Percentiles rank a stretch among this genome's conserved stretches.
Evolutionary conservation across 139 green algal species (phyloP).

Genomic region (Chlorella sp.): DNA sequence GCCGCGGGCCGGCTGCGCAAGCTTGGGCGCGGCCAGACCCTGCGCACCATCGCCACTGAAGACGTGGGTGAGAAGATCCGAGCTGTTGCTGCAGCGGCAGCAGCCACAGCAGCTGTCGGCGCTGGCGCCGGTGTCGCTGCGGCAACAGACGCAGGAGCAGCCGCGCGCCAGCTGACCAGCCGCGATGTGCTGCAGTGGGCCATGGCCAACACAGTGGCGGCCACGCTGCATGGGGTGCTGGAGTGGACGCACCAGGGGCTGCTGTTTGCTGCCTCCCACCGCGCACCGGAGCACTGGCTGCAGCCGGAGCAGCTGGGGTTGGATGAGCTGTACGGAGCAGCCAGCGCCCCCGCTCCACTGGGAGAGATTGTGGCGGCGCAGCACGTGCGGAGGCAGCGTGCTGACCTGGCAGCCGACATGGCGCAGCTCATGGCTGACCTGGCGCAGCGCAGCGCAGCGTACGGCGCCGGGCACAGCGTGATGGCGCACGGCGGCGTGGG

Average conservation of each 20-base stretch:
- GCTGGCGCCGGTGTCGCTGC: background rate
- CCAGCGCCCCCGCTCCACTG: background rate
- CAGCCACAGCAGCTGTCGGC: background rate
- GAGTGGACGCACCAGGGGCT: conserved; percentile 51
- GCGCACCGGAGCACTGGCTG: conserved; percentile 32
- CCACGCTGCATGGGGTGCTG: conserved; percentile 42
- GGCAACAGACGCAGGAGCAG: background rate
- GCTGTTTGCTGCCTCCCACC: conserved; percentile 42
- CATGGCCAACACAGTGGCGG: conserved; percentile 57
- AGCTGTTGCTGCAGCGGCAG: conserved; percentile 8
- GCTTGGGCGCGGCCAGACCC: conserved; percentile 38
- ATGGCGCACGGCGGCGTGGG: conserved; percentile 12
- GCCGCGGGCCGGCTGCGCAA: conserved; percentile 11
- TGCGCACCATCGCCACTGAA: conserved; percentile 25
- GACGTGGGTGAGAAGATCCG: conserved; percentile 43
- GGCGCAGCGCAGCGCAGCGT: background rate
- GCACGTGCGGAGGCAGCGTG: background rate
- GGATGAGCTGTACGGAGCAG: background rate
- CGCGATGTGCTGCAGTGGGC: conserved; percentile 56
- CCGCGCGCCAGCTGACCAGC: background rate
- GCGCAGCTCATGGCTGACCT: conserved; percentile 2
- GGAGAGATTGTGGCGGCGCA: conserved; percentile 8
- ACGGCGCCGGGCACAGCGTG: conserved; percentile 25
- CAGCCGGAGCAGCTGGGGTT: conserved; percentile 50
- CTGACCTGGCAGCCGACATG: background rate